These are phyloP conservation scores for Akebia trifoliata DNA, from an alignment of 164 flowering plant genomes.

Conservation along the genomic window DNA sequence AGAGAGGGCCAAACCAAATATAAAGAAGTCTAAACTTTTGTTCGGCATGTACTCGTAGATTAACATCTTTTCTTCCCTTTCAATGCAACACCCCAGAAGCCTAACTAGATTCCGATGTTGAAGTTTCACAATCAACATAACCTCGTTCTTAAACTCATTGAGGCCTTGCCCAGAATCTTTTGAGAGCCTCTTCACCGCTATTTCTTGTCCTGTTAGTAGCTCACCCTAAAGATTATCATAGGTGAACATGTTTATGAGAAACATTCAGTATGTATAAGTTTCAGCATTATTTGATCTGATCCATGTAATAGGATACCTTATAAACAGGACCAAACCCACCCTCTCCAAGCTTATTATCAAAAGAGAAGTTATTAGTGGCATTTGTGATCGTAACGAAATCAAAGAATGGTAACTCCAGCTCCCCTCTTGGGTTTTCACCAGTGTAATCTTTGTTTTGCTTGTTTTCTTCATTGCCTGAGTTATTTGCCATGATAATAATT, in stretches of 20 bases:
- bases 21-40: slow-evolving; percentile 10
- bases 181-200: slow-evolving; percentile 8
- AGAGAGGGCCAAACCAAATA: background rate
- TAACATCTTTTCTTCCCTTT: slow-evolving; percentile 4
- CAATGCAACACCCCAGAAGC: slow-evolving; percentile 7
- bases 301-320: slow-evolving; percentile 1
- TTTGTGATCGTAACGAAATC: background rate
- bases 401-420: slow-evolving; percentile 3
- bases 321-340: slow-evolving; percentile 13
- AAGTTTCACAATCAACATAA: slow-evolving; percentile 2
- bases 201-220: slow-evolving; percentile 3
- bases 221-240: slow-evolving; percentile 1
- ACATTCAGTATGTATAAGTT: no score
- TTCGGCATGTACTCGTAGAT: slow-evolving; percentile 8
- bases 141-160: slow-evolving; percentile 9
- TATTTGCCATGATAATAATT: no score
- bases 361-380: slow-evolving; percentile 6
- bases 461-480: no score
- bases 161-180: background rate
- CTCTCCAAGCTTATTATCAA: background rate
- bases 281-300: no score
- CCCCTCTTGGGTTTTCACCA: background rate
- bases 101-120: slow-evolving; percentile 10
- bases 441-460: background rate
- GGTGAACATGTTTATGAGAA: no score